These are phyloP conservation scores for Globisporangium orthogonon DNA, from an alignment of 352 stramenopile genomes.

Conservation along the genomic window DNA sequence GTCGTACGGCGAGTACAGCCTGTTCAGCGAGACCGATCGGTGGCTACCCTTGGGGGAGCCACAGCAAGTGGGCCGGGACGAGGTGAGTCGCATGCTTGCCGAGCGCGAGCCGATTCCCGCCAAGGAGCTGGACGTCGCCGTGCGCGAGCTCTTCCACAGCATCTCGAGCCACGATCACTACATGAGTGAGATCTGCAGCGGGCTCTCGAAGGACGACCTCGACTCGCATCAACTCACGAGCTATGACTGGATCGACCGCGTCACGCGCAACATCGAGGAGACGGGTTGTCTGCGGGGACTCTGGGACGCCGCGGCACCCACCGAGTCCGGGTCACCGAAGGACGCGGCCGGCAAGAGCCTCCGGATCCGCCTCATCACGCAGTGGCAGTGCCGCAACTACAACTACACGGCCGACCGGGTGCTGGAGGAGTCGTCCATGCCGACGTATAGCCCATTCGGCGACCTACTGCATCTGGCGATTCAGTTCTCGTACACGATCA, in stretches of 20 bases:
- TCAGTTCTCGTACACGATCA: slow-evolving; percentile 65
- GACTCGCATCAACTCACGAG: slow-evolving; percentile 43
- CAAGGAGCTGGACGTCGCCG: slow-evolving; percentile 26
- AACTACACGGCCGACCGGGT: slow-evolving; percentile 46
- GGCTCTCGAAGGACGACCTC: slow-evolving; percentile 28
- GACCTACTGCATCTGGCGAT: slow-evolving; percentile 57
- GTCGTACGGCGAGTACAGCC: slow-evolving; percentile 9
- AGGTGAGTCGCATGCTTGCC: slow-evolving; percentile 25
- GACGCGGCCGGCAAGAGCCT: slow-evolving; percentile 8
- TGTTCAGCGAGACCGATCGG: slow-evolving; percentile 16
- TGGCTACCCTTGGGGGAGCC: slow-evolving; percentile 22
- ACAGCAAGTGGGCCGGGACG: slow-evolving; percentile 14
- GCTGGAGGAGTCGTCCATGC: slow-evolving; percentile 57
- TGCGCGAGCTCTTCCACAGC: slow-evolving; percentile 29
- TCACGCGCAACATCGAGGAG: slow-evolving; percentile 37
- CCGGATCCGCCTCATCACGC: slow-evolving; percentile 33
- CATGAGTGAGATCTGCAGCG: slow-evolving; percentile 44
- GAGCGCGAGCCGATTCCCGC: slow-evolving; percentile 31
- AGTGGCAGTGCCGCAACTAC: slow-evolving; percentile 58
- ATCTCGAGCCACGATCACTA: slow-evolving; percentile 42
- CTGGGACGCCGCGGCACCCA: slow-evolving; percentile 13
- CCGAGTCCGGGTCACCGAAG: background rate
- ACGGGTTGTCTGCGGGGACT: slow-evolving; percentile 22
- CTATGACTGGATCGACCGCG: slow-evolving; percentile 51
- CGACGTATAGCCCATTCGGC: slow-evolving; percentile 41